A percentile compares a stretch with the other conserved stretches of the same genome.
These are phyloP conservation scores for Tetrapisispora pingtungensis DNA, from an alignment of 805 yeast species.

Conservation along the genomic window DNA sequence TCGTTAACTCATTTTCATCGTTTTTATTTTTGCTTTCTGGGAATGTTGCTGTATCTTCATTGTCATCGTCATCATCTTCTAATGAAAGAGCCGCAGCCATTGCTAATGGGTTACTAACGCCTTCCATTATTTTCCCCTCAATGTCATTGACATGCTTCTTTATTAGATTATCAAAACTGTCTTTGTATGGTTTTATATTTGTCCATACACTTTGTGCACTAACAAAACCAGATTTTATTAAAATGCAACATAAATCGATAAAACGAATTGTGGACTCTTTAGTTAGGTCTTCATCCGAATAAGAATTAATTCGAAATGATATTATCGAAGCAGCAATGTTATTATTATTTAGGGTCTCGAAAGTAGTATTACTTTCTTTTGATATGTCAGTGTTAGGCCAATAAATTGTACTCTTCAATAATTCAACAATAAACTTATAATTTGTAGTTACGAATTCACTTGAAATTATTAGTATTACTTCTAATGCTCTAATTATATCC, in stretches of 20 bases:
- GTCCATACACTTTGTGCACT: constrained; percentile 53
- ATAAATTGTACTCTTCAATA: constrained; percentile 50
- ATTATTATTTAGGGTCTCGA: no score
- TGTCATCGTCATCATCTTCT: constrained; percentile 50
- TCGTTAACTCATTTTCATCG: neutral
- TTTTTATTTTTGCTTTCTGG: neutral
- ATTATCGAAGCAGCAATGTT: neutral
- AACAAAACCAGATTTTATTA: constrained; percentile 58
- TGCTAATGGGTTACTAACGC: constrained; percentile 72
- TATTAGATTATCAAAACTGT: constrained; percentile 36
- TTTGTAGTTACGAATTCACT: constrained; percentile 36
- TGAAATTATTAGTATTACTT: constrained; percentile 48
- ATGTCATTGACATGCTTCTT: constrained; percentile 36
- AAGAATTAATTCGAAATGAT: neutral
- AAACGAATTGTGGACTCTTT: constrained; percentile 18
- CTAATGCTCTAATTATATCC: constrained; percentile 63
- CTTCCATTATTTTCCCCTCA: constrained; percentile 47
- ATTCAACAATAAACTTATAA: constrained; percentile 37
- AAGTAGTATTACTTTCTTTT: neutral
- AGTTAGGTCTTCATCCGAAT: neutral
- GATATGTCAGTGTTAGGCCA: constrained; percentile 41
- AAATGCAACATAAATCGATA: constrained; percentile 40
- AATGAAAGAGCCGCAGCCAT: constrained; percentile 74
- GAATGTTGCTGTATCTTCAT: constrained; percentile 34
- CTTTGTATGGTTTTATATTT: constrained; percentile 44